Conservation (phyloP, 2,329 filamentous ascomycete species). For the Aureobasidium mangrovei region DNA sequence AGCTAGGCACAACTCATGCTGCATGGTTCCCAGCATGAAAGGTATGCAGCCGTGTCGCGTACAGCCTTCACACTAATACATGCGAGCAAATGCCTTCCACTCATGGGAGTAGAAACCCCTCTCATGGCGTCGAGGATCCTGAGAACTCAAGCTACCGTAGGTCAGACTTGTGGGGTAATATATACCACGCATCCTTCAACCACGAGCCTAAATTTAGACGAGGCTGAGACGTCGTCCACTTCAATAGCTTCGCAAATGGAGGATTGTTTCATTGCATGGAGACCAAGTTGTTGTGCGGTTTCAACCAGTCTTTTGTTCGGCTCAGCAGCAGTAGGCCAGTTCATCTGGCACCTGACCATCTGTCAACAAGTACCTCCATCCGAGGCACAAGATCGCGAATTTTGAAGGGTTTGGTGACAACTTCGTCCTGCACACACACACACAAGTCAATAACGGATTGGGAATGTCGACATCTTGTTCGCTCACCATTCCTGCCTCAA, state of each 20-base stretch:
- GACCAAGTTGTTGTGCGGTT: not conserved
- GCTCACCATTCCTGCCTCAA: constrained; percentile 55
- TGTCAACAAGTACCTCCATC: constrained; percentile 25
- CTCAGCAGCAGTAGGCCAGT: no score
- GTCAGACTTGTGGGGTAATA: not conserved
- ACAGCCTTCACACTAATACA: no score
- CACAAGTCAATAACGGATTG: no score
- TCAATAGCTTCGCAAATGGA: not conserved
- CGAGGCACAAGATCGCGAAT: constrained; percentile 28
- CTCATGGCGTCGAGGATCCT: no score
- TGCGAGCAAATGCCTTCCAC: no score
- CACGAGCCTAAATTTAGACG: not conserved
- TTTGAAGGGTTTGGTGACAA: constrained; percentile 29
- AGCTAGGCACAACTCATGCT: no score
- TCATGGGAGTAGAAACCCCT: no score
- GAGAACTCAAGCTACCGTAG: no score
- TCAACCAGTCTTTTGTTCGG: no score
- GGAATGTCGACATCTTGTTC: not conserved
- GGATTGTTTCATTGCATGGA: not conserved
- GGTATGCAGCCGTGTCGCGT: no score
- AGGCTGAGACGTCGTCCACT: not conserved
- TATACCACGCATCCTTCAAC: constrained; percentile 2
- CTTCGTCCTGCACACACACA: constrained; percentile 14
- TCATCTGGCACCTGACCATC: constrained; percentile 1
- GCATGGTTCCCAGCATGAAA: no score